Base-by-base conservation (phyloP, 495 filamentous ascomycete genomes). In the Beverwykella pulmonaria region DNA sequence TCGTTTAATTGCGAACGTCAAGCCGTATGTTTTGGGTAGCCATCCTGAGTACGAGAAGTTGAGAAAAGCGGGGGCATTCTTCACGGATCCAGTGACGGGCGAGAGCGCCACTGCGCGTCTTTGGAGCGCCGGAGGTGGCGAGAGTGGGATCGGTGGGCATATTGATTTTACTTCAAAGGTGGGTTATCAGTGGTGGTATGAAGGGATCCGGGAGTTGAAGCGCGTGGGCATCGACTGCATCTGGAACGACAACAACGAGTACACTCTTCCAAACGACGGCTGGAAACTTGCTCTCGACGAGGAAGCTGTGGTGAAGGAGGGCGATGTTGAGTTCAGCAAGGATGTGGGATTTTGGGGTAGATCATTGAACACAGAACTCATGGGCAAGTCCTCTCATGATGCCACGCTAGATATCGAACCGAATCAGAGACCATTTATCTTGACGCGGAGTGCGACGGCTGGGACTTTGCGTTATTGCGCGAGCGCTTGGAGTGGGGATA, bases 171-270 rank as follows among this genome's bases (percentile, higher is more conserved):
- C 86, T 1, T 88, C 86, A 0, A 74, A 79, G 54, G 79, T 78
- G 17, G 84, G 86, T n/a, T 88, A 85, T 73, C 75, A 84, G 22
- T 90, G 85, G 83, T 90, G 88, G 88, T 87, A 84, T 64, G 77
- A 87, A 19, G 86, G 87, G 7, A 82, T 87, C 12, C 79, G 84
- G 60, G 81, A 77, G 47, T 79, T 90, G 44, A 84, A 84, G 57
- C 77, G 82, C 27, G 76, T 79, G 20, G 87, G 87, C 19, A 85
- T 90, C 60, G 87, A 90, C 64, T 85, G 81, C 30, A 89, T 89
- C 75, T 90, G 88, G 88, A 90, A 88, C 66, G 88, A 90, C 74
- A 90, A 90, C 75, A 89, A 89, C 71, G 88, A 90, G 75, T 90
- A 88, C 72, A 87, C 84, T 6, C 79, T 87, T 2, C 85, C 86